phyloP scores from a whole-genome alignment of 495 filamentous ascomycete genomes.

The Thozetella sp. region DNA sequence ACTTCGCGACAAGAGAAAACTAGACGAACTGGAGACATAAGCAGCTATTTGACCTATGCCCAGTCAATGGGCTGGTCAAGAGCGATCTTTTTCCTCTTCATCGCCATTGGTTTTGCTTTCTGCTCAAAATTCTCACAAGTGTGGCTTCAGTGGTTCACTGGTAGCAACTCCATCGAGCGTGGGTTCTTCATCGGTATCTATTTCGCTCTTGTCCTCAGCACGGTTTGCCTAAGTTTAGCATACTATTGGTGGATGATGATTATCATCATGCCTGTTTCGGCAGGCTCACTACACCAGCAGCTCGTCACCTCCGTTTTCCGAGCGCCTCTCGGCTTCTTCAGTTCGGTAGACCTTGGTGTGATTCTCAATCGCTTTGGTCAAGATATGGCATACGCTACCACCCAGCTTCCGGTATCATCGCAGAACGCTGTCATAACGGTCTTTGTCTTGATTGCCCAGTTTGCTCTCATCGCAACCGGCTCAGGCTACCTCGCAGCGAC shows the following conservation, averaged over 20 bases:
- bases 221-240: background rate
- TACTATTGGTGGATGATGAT: background rate
- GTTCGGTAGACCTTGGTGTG: background rate
- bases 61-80: background rate
- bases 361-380: background rate
- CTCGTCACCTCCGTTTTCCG: background rate
- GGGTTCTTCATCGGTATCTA: background rate
- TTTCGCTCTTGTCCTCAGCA: background rate
- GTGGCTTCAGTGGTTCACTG: background rate
- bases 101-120: background rate
- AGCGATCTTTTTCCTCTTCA: background rate
- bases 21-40: background rate
- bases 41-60: background rate
- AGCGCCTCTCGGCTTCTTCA: background rate
- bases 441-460: background rate
- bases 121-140: background rate
- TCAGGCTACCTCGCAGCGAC: background rate
- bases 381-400: background rate
- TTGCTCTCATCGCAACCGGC: background rate
- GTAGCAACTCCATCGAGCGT: background rate
- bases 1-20: background rate
- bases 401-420: background rate
- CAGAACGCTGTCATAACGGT: background rate
- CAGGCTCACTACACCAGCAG: background rate
- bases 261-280: background rate